A percentile compares a stretch with the other conserved stretches of the same genome.
phyloP scores from a whole-genome alignment of 169 alveolate species.

The Eimeria sp. region DNA sequence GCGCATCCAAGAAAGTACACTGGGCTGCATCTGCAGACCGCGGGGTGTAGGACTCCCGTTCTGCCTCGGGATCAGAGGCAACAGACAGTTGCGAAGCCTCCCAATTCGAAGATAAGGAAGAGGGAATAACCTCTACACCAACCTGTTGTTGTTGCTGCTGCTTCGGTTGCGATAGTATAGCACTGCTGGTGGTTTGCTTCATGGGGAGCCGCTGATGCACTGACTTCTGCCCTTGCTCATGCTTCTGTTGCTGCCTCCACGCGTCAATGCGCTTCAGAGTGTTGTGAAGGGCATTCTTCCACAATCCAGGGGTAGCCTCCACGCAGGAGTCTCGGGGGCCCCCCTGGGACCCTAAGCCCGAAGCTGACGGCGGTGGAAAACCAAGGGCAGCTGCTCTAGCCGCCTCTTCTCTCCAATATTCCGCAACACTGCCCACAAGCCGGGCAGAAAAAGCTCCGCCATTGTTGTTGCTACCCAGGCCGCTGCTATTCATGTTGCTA shows the following conservation, averaged over 20 bases:
- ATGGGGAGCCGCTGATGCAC: constrained; percentile 28
- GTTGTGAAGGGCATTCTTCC: constrained; percentile 23
- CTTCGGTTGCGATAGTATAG: background rate
- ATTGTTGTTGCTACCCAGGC: background rate
- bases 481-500: background rate
- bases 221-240: background rate
- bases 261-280: background rate
- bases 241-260: constrained; percentile 63
- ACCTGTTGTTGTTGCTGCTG: constrained; percentile 42
- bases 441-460: constrained; percentile 45
- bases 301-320: constrained; percentile 10
- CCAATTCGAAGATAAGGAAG: constrained; percentile 29
- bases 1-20: background rate
- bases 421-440: constrained; percentile 61
- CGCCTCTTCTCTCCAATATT: constrained; percentile 81
- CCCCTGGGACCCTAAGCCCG: constrained; percentile 19
- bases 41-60: background rate
- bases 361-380: constrained; percentile 38
- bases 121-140: background rate
- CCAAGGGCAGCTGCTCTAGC: constrained; percentile 66
- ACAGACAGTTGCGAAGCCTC: constrained; percentile 30
- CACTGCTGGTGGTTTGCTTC: background rate
- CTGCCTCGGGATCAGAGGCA: constrained; percentile 14
- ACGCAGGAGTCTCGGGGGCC: constrained; percentile 2
- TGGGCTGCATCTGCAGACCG: background rate